Conservation (phyloP, 2,329 filamentous ascomycete species). For the Aspergillus nomiae region DNA sequence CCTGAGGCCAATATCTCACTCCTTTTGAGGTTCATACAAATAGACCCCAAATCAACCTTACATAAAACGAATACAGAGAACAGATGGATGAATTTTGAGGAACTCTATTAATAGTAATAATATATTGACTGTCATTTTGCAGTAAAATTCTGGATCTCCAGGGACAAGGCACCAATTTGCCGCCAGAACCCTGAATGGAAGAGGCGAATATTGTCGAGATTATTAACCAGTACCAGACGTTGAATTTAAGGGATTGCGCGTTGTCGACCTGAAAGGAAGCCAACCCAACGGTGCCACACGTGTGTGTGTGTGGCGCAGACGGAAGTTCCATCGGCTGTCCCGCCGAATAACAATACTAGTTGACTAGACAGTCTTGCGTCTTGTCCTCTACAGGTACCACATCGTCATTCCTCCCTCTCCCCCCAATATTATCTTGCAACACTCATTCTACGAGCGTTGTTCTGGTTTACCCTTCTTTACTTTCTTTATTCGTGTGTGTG, state of each 20-base stretch:
- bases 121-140: neutral
- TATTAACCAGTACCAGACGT: neutral
- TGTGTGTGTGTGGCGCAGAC: constrained; percentile 28
- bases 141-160: neutral
- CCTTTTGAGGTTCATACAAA: neutral
- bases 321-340: constrained; percentile 9
- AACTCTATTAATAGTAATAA: neutral
- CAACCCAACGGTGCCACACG: constrained; percentile 21
- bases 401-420: constrained; percentile 21
- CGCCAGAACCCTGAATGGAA: neutral
- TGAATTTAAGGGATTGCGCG: constrained; percentile 12
- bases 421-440: constrained; percentile 7
- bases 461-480: constrained; percentile 6
- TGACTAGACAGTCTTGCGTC: constrained; percentile 12
- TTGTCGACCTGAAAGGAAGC: constrained; percentile 14
- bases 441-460: constrained; percentile 9
- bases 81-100: neutral
- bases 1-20: neutral
- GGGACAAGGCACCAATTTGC: neutral
- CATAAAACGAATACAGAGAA: neutral
- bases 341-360: constrained; percentile 3
- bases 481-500: constrained; percentile 1
- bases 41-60: neutral
- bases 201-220: neutral
- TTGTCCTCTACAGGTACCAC: constrained; percentile 13